Conservation (phyloP, 176 grass and related monocot genomes). For the Pontederia crassipes region DNA sequence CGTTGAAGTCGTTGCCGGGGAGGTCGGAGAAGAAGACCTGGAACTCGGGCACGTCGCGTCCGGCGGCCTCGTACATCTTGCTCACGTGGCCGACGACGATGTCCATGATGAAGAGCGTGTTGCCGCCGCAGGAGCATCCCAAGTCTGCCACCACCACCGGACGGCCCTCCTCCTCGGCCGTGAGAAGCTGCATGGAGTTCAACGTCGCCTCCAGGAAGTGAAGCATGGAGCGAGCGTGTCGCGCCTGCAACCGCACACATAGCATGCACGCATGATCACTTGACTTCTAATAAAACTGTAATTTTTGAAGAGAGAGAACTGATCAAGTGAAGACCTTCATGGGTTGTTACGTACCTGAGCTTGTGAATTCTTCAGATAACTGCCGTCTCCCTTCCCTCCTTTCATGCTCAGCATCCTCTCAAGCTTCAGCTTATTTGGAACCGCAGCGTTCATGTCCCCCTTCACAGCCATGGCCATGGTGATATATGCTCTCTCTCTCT, state of each 20-base stretch:
- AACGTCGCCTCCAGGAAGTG: neutral
- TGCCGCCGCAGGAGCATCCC: slow-evolving; percentile 3
- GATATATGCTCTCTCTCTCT: neutral
- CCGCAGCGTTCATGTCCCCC: neutral
- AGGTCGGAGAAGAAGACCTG: slow-evolving; percentile 15
- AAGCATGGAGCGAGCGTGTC: neutral
- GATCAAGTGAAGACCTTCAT: too few species aligned
- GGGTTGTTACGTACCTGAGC: slow-evolving; percentile 8
- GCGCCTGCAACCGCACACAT: neutral
- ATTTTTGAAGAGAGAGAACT: too few species aligned
- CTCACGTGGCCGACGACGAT: neutral
- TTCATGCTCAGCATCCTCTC: slow-evolving; percentile 8
- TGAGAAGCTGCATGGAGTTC: slow-evolving; percentile 1
- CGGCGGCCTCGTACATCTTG: neutral
- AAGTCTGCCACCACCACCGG: neutral
- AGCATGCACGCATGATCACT: neutral
- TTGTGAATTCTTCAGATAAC: slow-evolving; percentile 3
- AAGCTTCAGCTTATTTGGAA: neutral
- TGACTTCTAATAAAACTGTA: too few species aligned
- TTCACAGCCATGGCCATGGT: slow-evolving; percentile 1
- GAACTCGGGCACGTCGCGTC: neutral
- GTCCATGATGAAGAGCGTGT: slow-evolving; percentile 1
- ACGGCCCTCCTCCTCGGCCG: neutral
- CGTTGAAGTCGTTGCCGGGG: slow-evolving; percentile 10
- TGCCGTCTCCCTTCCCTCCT: slow-evolving; percentile 7